Evolutionary conservation across 495 filamentous ascomycete species (phyloP), one percentile per base, ranked within the genome.

Genomic region (Hamigera avellanea): DNA sequence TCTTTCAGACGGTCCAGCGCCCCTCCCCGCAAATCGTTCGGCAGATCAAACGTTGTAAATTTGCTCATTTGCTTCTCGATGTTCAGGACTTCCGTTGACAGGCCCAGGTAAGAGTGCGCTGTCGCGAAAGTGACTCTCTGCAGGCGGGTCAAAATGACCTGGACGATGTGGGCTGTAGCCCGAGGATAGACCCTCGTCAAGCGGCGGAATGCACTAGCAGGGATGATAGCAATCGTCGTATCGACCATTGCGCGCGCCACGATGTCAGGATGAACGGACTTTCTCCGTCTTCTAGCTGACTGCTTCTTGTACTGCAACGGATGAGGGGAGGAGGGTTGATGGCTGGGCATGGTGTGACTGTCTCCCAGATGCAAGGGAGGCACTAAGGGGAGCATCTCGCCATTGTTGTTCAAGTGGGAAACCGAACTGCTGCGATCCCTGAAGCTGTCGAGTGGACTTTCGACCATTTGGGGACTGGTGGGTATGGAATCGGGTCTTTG

Each of bases 181-280:
- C 86, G 88, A 6, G 91, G 91, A 51, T 95, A 98, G 14, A 95
- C 80, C 43, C 83, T 70, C n/a, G 93, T 98, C 26, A 98, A 64
- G 7, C 91, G 81, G 37, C 86, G 76, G 54, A 98, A 98, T 3
- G 91, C 91, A 46, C 85, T 91, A 4, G 89, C 93, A 3, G 91
- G 91, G 44, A 98, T 96, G 48, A 98, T 91, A 12, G 91, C 91
- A 58, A 98, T 95, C 0, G 93, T 98, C 0, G 89, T 96, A 53
- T 98, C 91, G 14, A 93, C 84, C 21, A 86, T 93, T n/a, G 91
- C 91, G 44, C 91, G 75, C 7, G 87, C 91, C 40, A 96, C 86
- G 45, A 98, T 93, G 54, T 98, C 91, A 9, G 91, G 91, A 59
- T 98, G 91, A 0, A 82, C 89, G 2, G 93, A 96, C 44, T 78